Evolutionary conservation across 495 filamentous ascomycete genomes (phyloP), one percentile per base, ranked within the genome.

Genomic region (Staphylotrichum tortipilum): DNA sequence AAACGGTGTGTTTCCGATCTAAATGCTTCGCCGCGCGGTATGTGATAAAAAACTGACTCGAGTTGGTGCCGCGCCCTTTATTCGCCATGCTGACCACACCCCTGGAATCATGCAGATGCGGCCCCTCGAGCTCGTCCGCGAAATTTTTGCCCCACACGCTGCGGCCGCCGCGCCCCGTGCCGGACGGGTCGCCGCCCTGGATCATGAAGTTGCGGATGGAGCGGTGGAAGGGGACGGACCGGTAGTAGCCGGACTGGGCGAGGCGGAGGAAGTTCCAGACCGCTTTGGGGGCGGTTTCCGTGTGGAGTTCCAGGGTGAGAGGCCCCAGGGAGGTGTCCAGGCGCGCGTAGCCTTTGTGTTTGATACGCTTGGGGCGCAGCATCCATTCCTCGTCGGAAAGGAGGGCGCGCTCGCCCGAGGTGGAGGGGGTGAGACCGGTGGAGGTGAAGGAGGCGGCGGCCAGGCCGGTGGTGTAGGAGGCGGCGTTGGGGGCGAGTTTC

Each of bases 181-280:
- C 90, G 0, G 86, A 86, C 0, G 92, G 92, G 62, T 98, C 92
- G 51, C 92, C 92, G 47, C 94, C 94, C 62, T 99, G 92, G 49
- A 97, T 86, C 92, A 99, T 99, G 66, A 99, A 99, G 52, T 86
- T 88, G 22, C 78, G 78, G 59, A 99, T 95, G 62, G 89, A 94
- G 43, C 92, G 82, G 65, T 99, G 92, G 61, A 97, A 97, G 18
- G 75, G 56, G 7, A 94, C 79, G 60, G 74, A 77, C 38, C 78
- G 80, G 71, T 96, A 99, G 69, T 95, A 94, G 1, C 91, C 94
- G 50, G 81, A 84, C 59, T 95, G 86, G 9, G 89, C 78, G 8
- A 99, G 74, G 43, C 86, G 83, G 35, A 92, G 76, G 66, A 99
- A 97, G 66, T 99, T 99, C 85, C 89, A 99, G 17, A 96, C 92